Evolutionary conservation across 768 basidiomycete genomes (phyloP), one percentile per base, ranked within the genome.

Genomic region (Russula sp.): DNA sequence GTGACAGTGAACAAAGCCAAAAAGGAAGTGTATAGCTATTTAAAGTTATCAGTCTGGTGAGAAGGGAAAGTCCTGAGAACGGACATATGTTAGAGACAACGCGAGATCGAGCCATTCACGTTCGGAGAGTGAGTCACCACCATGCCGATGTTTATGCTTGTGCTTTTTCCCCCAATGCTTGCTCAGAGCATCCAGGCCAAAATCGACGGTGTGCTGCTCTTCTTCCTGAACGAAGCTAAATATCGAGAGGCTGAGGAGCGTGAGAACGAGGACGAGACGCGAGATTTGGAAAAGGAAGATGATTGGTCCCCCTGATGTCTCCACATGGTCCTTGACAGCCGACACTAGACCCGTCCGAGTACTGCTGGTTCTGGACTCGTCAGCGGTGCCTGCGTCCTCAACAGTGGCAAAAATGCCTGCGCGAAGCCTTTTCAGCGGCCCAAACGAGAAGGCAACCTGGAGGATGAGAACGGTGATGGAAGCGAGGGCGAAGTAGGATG

Each of bases 171-270:
- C 70, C 60, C 70, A 65, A 27, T 70, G 68, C 61, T 75, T 76
- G 40, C 69, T 58, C 45, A 66, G 37, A 18, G 48, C 2, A 22
- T 62, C 34, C 37, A 61, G 2, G 6, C 18, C 27, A 37, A 47
- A 22, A 10, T 34, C 57, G 67, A 40, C 57, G 51, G 31, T 44
- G 27, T 37, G 50, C 7, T 37, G 45, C 7, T 73, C 71, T 53
- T 77, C 71, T 42, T 76, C 72, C 18, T 74, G 56, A 27, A 77
- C 64, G 44, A 81, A 68, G 27, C 79, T 75, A 2, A 78, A 77
- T 55, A 82, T 72, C 8, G 81, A 82, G 16, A 87, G 69, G 5
- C 73, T 78, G 27, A 87, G 73, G n/a, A 87, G 75, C 3, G 74
- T 71, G 32, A 79, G 71, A 54, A 78, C 77, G 34, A 77, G 77